Evolutionary conservation across 2,329 filamentous ascomycete species (phyloP).

Genomic region (Atkinsonella hypoxylon): DNA sequence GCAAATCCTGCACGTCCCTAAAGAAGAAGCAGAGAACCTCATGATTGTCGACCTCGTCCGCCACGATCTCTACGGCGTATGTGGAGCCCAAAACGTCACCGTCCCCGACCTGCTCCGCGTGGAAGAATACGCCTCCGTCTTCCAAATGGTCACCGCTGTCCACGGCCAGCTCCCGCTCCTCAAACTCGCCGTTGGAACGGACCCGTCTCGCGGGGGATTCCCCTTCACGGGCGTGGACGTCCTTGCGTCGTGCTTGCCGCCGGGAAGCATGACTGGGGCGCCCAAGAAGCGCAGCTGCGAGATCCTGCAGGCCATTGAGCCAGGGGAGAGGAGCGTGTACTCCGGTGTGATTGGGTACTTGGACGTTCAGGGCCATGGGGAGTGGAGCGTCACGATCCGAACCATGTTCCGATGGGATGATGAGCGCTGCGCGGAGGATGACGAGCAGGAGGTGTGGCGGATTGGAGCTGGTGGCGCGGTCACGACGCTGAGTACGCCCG

Average conservation of each 20-base stretch:
- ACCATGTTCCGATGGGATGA: constrained; percentile 65
- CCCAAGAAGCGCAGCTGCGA: constrained; percentile 90
- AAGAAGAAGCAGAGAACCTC: constrained; percentile 89
- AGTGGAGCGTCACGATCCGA: constrained; percentile 86
- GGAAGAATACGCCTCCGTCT: constrained; percentile 85
- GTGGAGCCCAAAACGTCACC: constrained; percentile 57
- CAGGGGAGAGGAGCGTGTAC: constrained; percentile 59
- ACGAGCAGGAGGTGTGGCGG: constrained; percentile 53
- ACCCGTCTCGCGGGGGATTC: constrained; percentile 3
- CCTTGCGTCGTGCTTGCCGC: constrained; percentile 66
- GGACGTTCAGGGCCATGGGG: constrained; percentile 71
- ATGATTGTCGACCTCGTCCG: constrained; percentile 98
- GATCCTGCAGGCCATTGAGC: constrained; percentile 60
- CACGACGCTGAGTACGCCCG: constrained; percentile 67
- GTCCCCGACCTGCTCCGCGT: constrained; percentile 74
- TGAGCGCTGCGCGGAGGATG: constrained; percentile 27
- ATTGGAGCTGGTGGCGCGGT: constrained; percentile 86
- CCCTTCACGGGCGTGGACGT: constrained; percentile 57
- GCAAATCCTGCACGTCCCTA: constrained; percentile 61
- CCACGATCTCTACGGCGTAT: constrained; percentile 81
- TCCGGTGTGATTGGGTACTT: constrained; percentile 85
- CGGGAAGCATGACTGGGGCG: constrained; percentile 92
- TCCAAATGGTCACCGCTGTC: constrained; percentile 82
- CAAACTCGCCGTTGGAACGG: constrained; percentile 8
- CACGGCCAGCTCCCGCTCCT: constrained; percentile 47